Evolutionary conservation across 2,329 filamentous ascomycete genomes (phyloP), one percentile per base, ranked within the genome.

Genomic region (Chalaropsis ovoidea): DNA sequence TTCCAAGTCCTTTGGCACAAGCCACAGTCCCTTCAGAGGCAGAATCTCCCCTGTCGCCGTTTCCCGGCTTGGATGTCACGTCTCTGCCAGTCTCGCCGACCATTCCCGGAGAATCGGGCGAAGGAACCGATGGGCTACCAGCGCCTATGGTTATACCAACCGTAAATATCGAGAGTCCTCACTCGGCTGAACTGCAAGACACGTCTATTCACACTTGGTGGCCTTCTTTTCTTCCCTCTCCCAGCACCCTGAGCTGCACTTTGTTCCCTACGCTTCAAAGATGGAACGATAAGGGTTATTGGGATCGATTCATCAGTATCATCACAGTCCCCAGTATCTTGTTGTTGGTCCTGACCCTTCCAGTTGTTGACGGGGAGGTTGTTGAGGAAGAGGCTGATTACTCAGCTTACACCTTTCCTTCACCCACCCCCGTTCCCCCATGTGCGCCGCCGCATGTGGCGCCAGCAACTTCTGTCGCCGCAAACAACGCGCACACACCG

Each of bases 301-400:
- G 86, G 85, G 92, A 93, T 71, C 91, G 89, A 72, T 76, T 91
- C 56, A 77, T 96, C 61, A 93, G 90, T 52, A 71, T 94, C 11
- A 81, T 95, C 45, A 92, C 92, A 7, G 86, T 90, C n/a, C 89
- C 92, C 0, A 95, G 88, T 70, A 90, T 99, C 45, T 89, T 99
- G 68, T 77, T 97, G 1, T 80, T 99, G 3, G 93, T 93, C 0
- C 85, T 94, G 60, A 99, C 94, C 0, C 75, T 99, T 3, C 94
- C 95, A 0, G 91, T 99, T 0, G 89, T 96, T 5, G 93, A 97
- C 71, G 82, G 83, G 0, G 81, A 83, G 52, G 80, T 83, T 22
- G 79, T 81, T 7, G 52, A 58, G 52, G 81, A 84, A 15, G 41
- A 65, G 5, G 47, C 10, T 19, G 65, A 64, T 27, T 42, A 63